Base-by-base conservation (phyloP, 768 basidiomycete genomes). In the Podaxis carcinomalis region DNA sequence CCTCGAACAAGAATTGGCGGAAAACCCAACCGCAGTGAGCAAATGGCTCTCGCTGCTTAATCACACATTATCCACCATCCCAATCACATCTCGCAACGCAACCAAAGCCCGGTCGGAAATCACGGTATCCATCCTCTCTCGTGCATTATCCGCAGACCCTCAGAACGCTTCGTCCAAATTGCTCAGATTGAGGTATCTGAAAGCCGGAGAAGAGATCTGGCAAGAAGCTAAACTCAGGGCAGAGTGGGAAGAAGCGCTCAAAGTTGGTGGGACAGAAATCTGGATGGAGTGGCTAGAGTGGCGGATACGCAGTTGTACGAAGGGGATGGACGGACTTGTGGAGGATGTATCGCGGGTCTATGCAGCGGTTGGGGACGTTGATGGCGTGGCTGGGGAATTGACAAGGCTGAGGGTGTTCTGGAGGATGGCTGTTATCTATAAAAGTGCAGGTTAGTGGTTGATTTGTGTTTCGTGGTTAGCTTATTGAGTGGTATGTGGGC, bases 221-320 rank as follows among this genome's bases (percentile, higher is more conserved):
- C 69, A 80, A 23, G 77, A 77, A 58, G 76, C 75, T 46, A 83
- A 84, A 70, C 66, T 88, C 16, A 57, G 68, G 23, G 74, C 75
- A 2, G 89, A 92, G 65, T 94, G 92, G 92, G 86, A 90, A 57
- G 76, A 79, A 19, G 84, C 87, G 2, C 69, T 92, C 63, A 75
- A 73, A 40, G 65, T 81, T 3, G 79, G 82, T 28, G 82, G 79
- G 37, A 70, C 79, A 27, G 82, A 85, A 39, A 77, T 93, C 25
- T 89, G 86, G 83, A 81, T 92, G 74, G 87, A 87, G 64, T 93
- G 91, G 90, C 67, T 93, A 2, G 88, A 89, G 64, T 92, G 89
- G 89, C 79, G 80, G 60, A 82, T 90, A 36, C 75, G 85, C 44
- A 78, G 66, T 39, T 74, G 74, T 14, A 73, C 63, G 42, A 72